A percentile compares a stretch with the other conserved stretches of the same genome.
These are phyloP conservation scores for Dioszegia aurantiaca DNA, from an alignment of 768 basidiomycete genomes.

Conservation along the genomic window DNA sequence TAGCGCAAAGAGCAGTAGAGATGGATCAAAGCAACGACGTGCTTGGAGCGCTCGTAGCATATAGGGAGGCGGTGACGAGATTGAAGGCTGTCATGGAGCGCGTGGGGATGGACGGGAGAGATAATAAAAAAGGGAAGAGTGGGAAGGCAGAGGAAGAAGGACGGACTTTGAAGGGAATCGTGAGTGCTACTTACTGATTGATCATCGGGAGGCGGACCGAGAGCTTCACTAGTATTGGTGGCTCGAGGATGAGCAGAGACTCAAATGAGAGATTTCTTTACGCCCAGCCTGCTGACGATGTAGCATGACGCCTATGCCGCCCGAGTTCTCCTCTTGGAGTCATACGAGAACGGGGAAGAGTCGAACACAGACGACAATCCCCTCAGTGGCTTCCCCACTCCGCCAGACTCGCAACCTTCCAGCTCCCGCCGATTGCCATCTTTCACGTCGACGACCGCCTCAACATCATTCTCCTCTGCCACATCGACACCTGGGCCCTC, in stretches of 20 bases:
- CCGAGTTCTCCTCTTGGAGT: slow-evolving; percentile 41
- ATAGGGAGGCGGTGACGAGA: slow-evolving; percentile 45
- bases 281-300: too few species aligned
- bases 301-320: slow-evolving; percentile 53
- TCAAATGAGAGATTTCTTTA: too few species aligned
- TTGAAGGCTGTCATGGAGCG: slow-evolving; percentile 49
- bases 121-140: slow-evolving; percentile 9
- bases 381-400: neutral
- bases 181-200: slow-evolving; percentile 43
- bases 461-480: slow-evolving; percentile 9
- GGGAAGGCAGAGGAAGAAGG: slow-evolving; percentile 47
- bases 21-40: slow-evolving; percentile 51
- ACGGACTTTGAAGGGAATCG: slow-evolving; percentile 47
- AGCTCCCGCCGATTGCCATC: neutral
- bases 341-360: slow-evolving; percentile 23
- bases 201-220: too few species aligned
- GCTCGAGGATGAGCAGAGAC: too few species aligned
- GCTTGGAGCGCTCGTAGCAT: slow-evolving; percentile 40
- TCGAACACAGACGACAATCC: neutral
- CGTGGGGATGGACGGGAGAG: slow-evolving; percentile 36
- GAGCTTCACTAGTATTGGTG: too few species aligned
- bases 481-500: slow-evolving; percentile 14
- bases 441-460: slow-evolving; percentile 1
- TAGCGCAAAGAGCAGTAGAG: slow-evolving; percentile 49
- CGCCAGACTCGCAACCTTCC: slow-evolving; percentile 9